Evolutionary conservation across 2,329 filamentous ascomycete genomes (phyloP).

Genomic region (Sporothrix sp.): DNA sequence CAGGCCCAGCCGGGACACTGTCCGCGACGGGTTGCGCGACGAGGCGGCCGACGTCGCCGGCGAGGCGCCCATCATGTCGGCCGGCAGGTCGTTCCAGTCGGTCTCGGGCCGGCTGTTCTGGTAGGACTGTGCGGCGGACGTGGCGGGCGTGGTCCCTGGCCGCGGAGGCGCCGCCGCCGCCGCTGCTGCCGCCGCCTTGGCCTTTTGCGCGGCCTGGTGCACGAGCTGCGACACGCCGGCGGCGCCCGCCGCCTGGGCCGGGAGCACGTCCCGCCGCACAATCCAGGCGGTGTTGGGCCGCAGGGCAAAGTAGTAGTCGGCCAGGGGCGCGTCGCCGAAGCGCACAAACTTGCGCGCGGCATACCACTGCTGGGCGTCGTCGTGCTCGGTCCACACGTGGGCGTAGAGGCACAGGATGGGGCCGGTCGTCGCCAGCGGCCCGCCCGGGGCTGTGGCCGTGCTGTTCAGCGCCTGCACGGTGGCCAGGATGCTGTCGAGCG

Average conservation of each 20-base stretch:
- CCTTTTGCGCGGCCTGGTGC: background rate
- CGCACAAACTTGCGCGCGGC: constrained; percentile 44
- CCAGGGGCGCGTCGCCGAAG: constrained; percentile 35
- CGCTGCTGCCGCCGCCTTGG: constrained; percentile 9
- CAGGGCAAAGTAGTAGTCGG: constrained; percentile 53
- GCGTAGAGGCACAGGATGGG: constrained; percentile 42
- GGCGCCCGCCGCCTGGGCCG: constrained; percentile 10
- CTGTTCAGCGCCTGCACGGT: constrained; percentile 28
- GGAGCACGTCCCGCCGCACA: constrained; percentile 36
- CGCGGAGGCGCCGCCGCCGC: background rate
- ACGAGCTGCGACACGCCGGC: background rate
- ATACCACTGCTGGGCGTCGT: constrained; percentile 56
- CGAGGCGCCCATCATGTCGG: constrained; percentile 40
- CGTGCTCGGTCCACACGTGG: constrained; percentile 60
- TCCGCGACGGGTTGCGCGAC: constrained; percentile 15
- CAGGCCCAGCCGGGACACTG: constrained; percentile 11
- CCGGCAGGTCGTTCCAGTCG: constrained; percentile 58
- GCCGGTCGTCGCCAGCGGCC: background rate
- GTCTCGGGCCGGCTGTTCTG: constrained; percentile 49
- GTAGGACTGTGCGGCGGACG: constrained; percentile 35
- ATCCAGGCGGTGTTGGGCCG: constrained; percentile 53
- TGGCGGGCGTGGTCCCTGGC: constrained; percentile 7
- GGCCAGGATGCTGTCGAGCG: constrained; percentile 43
- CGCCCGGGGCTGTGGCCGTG: background rate
- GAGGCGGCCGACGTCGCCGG: constrained; percentile 8